Conservation (phyloP, 2,329 filamentous ascomycete species). For the Clonostachys chloroleuca region DNA sequence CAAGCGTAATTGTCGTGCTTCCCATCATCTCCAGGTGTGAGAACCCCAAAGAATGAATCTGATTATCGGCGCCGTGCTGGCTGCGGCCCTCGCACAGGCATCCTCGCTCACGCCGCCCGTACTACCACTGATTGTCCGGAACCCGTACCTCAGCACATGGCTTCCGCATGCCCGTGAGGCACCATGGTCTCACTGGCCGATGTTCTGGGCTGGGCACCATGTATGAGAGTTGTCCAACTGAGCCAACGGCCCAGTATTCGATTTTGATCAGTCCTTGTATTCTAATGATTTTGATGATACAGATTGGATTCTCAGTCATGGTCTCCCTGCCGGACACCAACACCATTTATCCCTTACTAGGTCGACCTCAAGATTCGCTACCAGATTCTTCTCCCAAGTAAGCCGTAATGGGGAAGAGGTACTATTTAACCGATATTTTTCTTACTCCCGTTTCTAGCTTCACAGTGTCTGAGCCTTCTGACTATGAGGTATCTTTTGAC, state of each 20-base stretch:
- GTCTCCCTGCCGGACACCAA: constrained; percentile 33
- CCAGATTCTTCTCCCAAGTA: too few species aligned
- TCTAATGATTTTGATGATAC: neutral
- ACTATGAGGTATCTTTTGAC: constrained; percentile 39
- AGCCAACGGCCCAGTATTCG: too few species aligned
- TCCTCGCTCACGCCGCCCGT: constrained; percentile 52
- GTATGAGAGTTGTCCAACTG: constrained; percentile 19
- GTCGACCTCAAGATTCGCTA: constrained; percentile 45
- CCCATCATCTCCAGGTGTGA: too few species aligned
- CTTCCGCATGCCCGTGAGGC: constrained; percentile 62
- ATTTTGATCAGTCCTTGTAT: too few species aligned
- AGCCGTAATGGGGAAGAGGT: too few species aligned
- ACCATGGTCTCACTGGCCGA: constrained; percentile 83
- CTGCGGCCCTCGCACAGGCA: constrained; percentile 15
- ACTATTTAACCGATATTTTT: too few species aligned
- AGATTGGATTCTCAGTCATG: constrained; percentile 47
- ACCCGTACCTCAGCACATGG: constrained; percentile 58
- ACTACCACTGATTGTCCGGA: constrained; percentile 52
- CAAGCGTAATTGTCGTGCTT: too few species aligned
- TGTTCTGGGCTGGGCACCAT: constrained; percentile 73
- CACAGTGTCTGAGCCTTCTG: constrained; percentile 32
- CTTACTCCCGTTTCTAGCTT: constrained; percentile 15
- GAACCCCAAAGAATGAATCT: too few species aligned
- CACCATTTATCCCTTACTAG: constrained; percentile 45
- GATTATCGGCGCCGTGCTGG: too few species aligned